These are phyloP conservation scores for Ochromonas danica DNA, from an alignment of 108 stramenopile genomes.

Conservation along the genomic window DNA sequence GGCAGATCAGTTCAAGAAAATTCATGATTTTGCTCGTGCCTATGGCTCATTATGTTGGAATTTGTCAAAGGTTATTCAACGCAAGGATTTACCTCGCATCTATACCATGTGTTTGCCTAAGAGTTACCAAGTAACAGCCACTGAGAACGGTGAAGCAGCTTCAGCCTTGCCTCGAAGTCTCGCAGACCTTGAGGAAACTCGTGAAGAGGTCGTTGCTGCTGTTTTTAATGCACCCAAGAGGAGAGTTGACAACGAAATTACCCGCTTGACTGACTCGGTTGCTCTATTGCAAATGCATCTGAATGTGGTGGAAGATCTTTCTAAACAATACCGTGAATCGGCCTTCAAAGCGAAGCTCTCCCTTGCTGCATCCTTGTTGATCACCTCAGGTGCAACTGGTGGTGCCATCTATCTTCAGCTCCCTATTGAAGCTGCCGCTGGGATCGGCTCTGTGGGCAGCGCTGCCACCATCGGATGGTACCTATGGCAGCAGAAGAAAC, in stretches of 20 bases:
- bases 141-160: neutral
- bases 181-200: slow-evolving; percentile 73
- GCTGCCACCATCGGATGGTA: slow-evolving; percentile 3
- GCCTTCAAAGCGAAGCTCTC: neutral
- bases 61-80: slow-evolving; percentile 60
- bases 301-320: slow-evolving; percentile 60
- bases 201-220: slow-evolving; percentile 84
- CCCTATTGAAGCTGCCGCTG: neutral
- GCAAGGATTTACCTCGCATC: slow-evolving; percentile 90
- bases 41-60: slow-evolving; percentile 96
- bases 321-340: slow-evolving; percentile 10
- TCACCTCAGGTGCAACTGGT: neutral
- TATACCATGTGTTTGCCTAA: slow-evolving; percentile 95
- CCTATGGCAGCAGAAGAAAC: neutral
- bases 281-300: slow-evolving; percentile 83
- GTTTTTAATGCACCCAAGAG: slow-evolving; percentile 92
- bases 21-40: slow-evolving; percentile 98
- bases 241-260: slow-evolving; percentile 95
- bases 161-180: slow-evolving; percentile 37
- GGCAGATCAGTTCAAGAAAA: slow-evolving; percentile 68
- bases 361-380: neutral
- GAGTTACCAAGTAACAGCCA: neutral
- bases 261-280: slow-evolving; percentile 83
- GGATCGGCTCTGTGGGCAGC: neutral
- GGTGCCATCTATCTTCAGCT: neutral